Conservation (phyloP, 2,329 filamentous ascomycete genomes). For the Aspergillus sp. region DNA sequence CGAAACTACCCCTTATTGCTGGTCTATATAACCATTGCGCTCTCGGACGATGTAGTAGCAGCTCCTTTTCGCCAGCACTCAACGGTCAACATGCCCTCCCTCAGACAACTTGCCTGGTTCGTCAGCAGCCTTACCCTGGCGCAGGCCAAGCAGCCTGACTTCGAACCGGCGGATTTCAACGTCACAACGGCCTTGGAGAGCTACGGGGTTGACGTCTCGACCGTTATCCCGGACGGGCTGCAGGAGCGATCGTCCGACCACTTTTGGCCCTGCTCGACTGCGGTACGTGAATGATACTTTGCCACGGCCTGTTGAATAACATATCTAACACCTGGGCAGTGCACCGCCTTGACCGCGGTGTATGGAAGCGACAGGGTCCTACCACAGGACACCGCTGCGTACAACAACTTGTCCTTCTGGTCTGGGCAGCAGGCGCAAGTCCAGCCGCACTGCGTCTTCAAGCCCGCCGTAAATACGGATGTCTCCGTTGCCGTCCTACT, state of each 20-base stretch:
- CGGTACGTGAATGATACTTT: too few relatives aligned
- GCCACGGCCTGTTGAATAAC: too few relatives aligned
- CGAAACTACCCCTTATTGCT: too few relatives aligned
- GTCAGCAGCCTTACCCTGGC: background rate
- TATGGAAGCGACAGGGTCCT: constrained; percentile 10
- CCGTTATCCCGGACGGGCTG: background rate
- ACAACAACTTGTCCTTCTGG: constrained; percentile 23
- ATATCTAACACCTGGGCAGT: too few relatives aligned
- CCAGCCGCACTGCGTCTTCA: constrained; percentile 26
- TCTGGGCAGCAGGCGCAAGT: constrained; percentile 27
- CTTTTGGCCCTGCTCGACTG: background rate
- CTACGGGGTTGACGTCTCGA: background rate
- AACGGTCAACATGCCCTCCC: too few relatives aligned
- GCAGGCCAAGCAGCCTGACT: background rate
- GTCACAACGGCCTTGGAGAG: background rate
- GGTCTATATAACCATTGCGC: too few relatives aligned
- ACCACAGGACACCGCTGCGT: constrained; percentile 8
- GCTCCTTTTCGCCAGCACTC: too few relatives aligned
- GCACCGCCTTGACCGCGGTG: constrained; percentile 6
- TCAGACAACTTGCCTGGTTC: too few relatives aligned
- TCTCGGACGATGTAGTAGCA: too few relatives aligned
- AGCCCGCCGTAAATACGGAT: constrained; percentile 17
- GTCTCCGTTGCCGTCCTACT: constrained; percentile 25
- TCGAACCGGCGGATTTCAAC: background rate
- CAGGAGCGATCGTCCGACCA: background rate